These are phyloP conservation scores for Arctium lappa DNA, from an alignment of 129 eudicot genomes.

Conservation along the genomic window DNA sequence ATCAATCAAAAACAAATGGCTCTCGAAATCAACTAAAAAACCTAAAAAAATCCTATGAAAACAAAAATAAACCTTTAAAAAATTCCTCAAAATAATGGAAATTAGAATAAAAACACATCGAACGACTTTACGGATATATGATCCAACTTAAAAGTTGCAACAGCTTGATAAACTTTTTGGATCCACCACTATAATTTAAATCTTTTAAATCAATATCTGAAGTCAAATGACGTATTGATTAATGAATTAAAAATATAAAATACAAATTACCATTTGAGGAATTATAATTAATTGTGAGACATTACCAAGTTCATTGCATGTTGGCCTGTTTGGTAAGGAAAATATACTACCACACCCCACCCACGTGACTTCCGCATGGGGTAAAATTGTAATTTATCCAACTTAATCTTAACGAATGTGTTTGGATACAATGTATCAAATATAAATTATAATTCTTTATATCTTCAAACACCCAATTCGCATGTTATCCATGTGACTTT, in stretches of 20 bases:
- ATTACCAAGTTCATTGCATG: conserved; percentile 13
- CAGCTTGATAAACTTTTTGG: too few species aligned
- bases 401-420: neutral
- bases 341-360: neutral
- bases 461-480: neutral
- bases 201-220: too few species aligned
- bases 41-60: too few species aligned
- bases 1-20: neutral
- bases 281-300: neutral
- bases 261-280: neutral
- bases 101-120: too few species aligned
- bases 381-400: neutral
- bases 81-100: too few species aligned
- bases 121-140: neutral
- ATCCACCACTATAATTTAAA: too few species aligned
- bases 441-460: neutral
- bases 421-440: neutral
- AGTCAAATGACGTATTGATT: neutral
- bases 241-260: neutral
- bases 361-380: conserved; percentile 6
- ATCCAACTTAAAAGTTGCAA: neutral
- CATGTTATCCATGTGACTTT: conserved; percentile 8
- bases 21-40: too few species aligned
- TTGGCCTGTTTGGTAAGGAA: conserved; percentile 9
- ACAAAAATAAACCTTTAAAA: too few species aligned